Percentiles rank a stretch among this genome's conserved stretches.
These are phyloP conservation scores for Xylaria sp. DNA, from an alignment of 2,329 filamentous ascomycete species.

Conservation along the genomic window DNA sequence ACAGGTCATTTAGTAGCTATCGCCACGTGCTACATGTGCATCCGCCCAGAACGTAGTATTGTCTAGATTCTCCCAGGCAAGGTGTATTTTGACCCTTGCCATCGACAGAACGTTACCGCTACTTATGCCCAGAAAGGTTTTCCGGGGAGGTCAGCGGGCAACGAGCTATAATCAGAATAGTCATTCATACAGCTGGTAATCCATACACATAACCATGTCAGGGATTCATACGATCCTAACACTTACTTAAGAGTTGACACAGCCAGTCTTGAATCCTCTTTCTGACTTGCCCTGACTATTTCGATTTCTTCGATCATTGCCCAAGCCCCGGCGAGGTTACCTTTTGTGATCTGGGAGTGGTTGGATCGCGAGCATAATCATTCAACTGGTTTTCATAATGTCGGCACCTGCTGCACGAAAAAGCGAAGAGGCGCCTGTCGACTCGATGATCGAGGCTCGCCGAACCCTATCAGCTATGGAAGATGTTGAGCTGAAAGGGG, in stretches of 20 bases:
- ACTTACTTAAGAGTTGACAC: conserved; percentile 17
- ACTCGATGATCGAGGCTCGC: conserved; percentile 47
- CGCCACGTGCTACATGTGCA: conserved; percentile 17
- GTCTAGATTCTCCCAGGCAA: conserved; percentile 2
- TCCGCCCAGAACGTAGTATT: background rate
- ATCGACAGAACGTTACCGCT: background rate
- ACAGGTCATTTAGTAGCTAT: background rate
- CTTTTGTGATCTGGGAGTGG: background rate
- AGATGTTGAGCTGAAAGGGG: conserved; percentile 58
- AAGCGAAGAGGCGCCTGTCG: conserved; percentile 34
- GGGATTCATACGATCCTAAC: conserved; percentile 13
- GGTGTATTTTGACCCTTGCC: conserved; percentile 13
- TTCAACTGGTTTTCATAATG: conserved; percentile 37
- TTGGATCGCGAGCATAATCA: background rate
- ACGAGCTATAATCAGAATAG: conserved; percentile 21
- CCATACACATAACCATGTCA: conserved; percentile 4
- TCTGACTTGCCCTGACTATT: background rate
- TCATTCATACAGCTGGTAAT: background rate
- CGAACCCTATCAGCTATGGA: conserved; percentile 44
- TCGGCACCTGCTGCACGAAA: conserved; percentile 39
- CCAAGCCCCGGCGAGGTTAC: background rate
- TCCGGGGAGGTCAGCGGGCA: conserved; percentile 7
- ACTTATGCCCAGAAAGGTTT: background rate
- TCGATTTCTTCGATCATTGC: background rate
- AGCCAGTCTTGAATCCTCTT: background rate